Conservation (phyloP, 2,329 filamentous ascomycete species). For the Pseudofabraea citricarpa region DNA sequence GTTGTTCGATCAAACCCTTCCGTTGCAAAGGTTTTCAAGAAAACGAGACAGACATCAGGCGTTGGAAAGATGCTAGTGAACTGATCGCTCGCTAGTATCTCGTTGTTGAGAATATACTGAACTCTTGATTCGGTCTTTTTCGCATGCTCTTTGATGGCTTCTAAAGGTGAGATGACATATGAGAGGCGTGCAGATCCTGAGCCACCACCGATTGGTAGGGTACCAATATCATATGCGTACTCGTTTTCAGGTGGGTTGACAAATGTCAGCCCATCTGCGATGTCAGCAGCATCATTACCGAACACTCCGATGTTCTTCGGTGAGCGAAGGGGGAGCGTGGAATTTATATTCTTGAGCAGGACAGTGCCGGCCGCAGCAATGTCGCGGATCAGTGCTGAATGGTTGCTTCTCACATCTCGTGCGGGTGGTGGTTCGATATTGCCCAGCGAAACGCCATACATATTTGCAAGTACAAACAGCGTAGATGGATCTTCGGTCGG, state of each 20-base stretch:
- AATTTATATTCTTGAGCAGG: conserved; percentile 64
- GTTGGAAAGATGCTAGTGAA: conserved; percentile 32
- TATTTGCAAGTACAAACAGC: conserved; percentile 36
- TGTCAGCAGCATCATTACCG: conserved; percentile 47
- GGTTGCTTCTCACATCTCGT: conserved; percentile 44
- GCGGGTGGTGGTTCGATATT: too few relatives aligned
- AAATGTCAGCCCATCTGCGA: conserved; percentile 60
- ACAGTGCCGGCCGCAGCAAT: conserved; percentile 56
- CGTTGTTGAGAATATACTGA: conserved; percentile 40
- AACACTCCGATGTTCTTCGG: conserved; percentile 49
- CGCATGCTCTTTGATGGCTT: conserved; percentile 48
- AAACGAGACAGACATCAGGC: conserved; percentile 61
- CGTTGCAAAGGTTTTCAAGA: conserved; percentile 62
- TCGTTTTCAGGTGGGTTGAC: conserved; percentile 62
- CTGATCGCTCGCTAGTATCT: conserved; percentile 27
- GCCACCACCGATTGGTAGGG: conserved; percentile 55
- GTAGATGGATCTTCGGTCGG: conserved; percentile 39
- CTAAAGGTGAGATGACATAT: conserved; percentile 49
- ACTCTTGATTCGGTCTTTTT: conserved; percentile 37
- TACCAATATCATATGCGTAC: conserved; percentile 52
- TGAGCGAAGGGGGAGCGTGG: conserved; percentile 41
- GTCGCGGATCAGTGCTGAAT: conserved; percentile 25
- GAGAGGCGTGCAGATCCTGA: conserved; percentile 48
- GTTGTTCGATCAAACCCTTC: conserved; percentile 62
- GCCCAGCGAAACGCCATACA: conserved; percentile 17